phyloP scores from a whole-genome alignment of 2,329 filamentous ascomycete species.

The Aspergillus nomiae region DNA sequence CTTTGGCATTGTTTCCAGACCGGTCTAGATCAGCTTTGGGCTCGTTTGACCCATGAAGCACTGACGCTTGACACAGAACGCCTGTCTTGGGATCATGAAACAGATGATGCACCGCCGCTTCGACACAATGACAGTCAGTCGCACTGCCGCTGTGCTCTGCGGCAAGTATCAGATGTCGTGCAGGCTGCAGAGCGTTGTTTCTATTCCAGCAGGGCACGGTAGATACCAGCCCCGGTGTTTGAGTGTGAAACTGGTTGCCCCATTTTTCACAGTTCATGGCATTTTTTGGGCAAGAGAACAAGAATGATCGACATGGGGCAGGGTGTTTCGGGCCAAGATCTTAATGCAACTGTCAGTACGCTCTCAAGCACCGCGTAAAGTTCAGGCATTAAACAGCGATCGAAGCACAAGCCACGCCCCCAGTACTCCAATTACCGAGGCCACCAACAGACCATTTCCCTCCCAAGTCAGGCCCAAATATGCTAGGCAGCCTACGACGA shows the following conservation, averaged over 20 bases:
- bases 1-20: constrained; percentile 7
- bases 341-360: constrained; percentile 3
- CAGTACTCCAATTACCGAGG: constrained; percentile 39
- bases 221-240: constrained; percentile 7
- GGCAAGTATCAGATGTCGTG: background rate
- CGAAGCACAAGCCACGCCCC: constrained; percentile 46
- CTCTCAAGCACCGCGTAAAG: background rate
- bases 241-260: constrained; percentile 12
- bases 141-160: background rate
- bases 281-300: constrained; percentile 12
- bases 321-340: constrained; percentile 7
- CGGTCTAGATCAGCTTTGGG: constrained; percentile 12
- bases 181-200: background rate
- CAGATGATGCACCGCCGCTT: background rate
- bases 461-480: constrained; percentile 56
- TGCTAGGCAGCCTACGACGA: constrained; percentile 60
- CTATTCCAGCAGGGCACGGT: background rate
- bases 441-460: constrained; percentile 46
- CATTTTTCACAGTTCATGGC: constrained; percentile 8
- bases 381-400: constrained; percentile 32
- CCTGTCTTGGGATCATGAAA: background rate
- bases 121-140: background rate
- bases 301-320: constrained; percentile 16
- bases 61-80: background rate
- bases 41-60: constrained; percentile 7